Conservation (phyloP, 495 filamentous ascomycete species). For the Hypoxylon fuscum region DNA sequence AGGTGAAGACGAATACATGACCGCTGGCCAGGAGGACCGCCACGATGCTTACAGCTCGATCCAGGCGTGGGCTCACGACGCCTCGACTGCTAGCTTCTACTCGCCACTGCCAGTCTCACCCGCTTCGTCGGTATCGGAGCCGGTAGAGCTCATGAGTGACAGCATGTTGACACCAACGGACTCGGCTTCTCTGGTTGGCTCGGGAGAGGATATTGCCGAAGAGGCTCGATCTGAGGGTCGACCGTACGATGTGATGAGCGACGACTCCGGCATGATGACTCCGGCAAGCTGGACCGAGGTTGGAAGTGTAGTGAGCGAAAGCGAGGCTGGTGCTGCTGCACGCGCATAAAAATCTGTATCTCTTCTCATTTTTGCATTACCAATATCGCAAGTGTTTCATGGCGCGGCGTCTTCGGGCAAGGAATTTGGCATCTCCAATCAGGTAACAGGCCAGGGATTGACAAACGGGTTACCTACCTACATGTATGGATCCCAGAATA, state of each 20-base stretch:
- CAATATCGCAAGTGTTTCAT: constrained; percentile 27
- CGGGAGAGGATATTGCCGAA: constrained; percentile 50
- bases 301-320: constrained; percentile 74
- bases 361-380: constrained; percentile 13
- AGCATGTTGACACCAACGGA: constrained; percentile 62
- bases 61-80: constrained; percentile 63
- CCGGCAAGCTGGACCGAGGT: constrained; percentile 82
- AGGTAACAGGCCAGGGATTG: constrained; percentile 23
- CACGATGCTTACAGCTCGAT: constrained; percentile 59
- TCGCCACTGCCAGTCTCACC: constrained; percentile 59
- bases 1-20: constrained; percentile 55
- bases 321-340: constrained; percentile 47
- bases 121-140: constrained; percentile 49
- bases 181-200: constrained; percentile 56
- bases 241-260: constrained; percentile 71
- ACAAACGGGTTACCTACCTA: constrained; percentile 16
- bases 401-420: constrained; percentile 32
- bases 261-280: constrained; percentile 68
- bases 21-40: constrained; percentile 52
- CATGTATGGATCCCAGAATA: constrained; percentile 22
- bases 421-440: constrained; percentile 14
- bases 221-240: constrained; percentile 46
- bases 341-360: constrained; percentile 39
- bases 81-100: constrained; percentile 57
- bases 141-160: constrained; percentile 55